Conservation (phyloP, 2,329 filamentous ascomycete genomes). For the Metarhizium anisopliae region DNA sequence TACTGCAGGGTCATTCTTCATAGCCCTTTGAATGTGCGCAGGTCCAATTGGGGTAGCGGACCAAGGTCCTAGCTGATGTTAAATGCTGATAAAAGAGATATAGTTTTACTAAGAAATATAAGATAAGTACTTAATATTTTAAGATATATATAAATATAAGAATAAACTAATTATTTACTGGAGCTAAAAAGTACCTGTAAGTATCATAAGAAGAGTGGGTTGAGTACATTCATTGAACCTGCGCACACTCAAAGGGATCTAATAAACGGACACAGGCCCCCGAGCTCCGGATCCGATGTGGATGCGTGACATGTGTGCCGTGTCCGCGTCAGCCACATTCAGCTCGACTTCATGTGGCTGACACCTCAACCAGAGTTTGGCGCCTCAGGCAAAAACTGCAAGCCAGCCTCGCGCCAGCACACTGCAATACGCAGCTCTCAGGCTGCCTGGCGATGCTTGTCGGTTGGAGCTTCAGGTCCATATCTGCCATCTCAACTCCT, state of each 20-base stretch:
- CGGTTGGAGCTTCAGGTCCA: constrained; percentile 20
- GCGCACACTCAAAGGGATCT: neutral
- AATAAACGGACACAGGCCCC: neutral
- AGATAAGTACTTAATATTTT: too few species aligned
- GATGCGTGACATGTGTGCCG: neutral
- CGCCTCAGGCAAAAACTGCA: constrained; percentile 24
- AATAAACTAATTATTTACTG: too few species aligned
- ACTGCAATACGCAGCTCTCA: constrained; percentile 31
- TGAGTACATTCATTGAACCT: too few species aligned
- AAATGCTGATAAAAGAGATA: too few species aligned
- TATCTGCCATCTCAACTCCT: constrained; percentile 2
- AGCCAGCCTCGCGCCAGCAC: constrained; percentile 6
- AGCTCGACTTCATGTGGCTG: constrained; percentile 10
- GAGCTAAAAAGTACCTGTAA: too few species aligned
- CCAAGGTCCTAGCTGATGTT: too few species aligned
- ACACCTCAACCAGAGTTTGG: constrained; percentile 5
- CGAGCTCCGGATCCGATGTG: constrained; percentile 1
- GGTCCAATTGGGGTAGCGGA: too few species aligned
- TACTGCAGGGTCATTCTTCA: too few species aligned
- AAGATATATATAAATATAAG: too few species aligned
- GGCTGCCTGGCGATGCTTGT: constrained; percentile 28
- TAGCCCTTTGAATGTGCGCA: too few species aligned
- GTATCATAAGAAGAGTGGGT: too few species aligned
- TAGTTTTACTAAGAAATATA: too few species aligned
- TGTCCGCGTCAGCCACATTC: neutral